phyloP scores from a whole-genome alignment of 768 basidiomycete species.

The Butyriboletus loyo region DNA sequence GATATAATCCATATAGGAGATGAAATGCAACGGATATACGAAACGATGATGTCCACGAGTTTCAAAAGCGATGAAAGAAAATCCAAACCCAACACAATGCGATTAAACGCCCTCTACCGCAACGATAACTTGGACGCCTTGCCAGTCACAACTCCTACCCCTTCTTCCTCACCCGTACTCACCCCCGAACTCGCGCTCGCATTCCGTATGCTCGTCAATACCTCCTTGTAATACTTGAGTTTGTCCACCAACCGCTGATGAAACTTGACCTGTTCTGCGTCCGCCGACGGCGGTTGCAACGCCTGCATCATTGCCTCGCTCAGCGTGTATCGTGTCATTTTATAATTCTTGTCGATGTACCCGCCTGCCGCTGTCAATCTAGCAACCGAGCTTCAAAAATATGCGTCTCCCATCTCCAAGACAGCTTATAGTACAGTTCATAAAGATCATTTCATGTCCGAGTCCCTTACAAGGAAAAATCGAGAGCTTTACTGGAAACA shows the following conservation, averaged over 20 bases:
- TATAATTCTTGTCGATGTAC: constrained; percentile 88
- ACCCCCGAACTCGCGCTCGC: constrained; percentile 40
- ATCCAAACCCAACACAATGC: too few relatives aligned
- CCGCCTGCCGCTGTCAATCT: too few relatives aligned
- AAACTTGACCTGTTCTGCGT: constrained; percentile 58
- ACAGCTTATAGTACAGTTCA: too few relatives aligned
- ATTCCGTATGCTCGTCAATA: constrained; percentile 65
- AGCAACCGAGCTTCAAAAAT: too few relatives aligned
- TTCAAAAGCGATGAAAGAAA: not conserved
- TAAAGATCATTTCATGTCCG: too few relatives aligned
- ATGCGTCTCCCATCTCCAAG: too few relatives aligned
- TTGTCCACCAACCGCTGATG: constrained; percentile 69
- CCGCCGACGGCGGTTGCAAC: constrained; percentile 37
- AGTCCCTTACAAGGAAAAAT: too few relatives aligned
- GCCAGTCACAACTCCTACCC: constrained; percentile 9
- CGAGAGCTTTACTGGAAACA: too few relatives aligned
- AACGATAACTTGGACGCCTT: constrained; percentile 22
- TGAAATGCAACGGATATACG: not conserved
- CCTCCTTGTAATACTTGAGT: constrained; percentile 77
- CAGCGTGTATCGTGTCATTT: constrained; percentile 69
- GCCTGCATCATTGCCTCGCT: constrained; percentile 65
- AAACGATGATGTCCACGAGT: too few relatives aligned
- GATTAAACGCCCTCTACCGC: too few relatives aligned
- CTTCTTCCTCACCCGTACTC: constrained; percentile 9
- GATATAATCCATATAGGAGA: not conserved